Evolutionary conservation across 1,139 yeast genomes (phyloP).

Genomic region (Yamadazyma sp.): DNA sequence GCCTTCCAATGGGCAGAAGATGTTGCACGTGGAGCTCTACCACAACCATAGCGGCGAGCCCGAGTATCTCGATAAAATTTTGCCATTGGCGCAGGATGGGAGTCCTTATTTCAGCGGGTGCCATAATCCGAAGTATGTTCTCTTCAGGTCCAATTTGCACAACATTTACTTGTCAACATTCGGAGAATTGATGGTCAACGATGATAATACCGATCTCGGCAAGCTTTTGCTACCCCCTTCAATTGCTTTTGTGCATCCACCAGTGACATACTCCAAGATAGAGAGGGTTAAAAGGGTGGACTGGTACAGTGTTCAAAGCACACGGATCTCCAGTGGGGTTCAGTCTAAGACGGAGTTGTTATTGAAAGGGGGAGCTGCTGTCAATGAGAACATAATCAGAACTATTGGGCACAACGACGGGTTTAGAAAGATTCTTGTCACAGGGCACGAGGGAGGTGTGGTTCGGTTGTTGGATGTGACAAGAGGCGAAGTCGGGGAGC

Average conservation of each 20-base stretch:
- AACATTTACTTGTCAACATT: constrained; percentile 33
- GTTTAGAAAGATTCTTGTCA: constrained; percentile 59
- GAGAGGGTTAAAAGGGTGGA: constrained; percentile 59
- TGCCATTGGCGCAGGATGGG: constrained; percentile 34
- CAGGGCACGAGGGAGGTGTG: constrained; percentile 83
- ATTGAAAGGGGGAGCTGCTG: constrained; percentile 74
- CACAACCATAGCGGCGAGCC: constrained; percentile 12
- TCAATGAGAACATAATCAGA: constrained; percentile 30
- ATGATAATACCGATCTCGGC: constrained; percentile 55
- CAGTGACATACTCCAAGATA: constrained; percentile 57
- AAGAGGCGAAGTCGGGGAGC: constrained; percentile 68
- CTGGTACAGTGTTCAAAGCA: constrained; percentile 73
- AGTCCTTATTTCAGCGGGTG: constrained; percentile 68
- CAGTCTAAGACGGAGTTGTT: constrained; percentile 40
- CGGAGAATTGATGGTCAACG: constrained; percentile 31
- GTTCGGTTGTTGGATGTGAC: constrained; percentile 83
- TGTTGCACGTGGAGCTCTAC: constrained; percentile 30
- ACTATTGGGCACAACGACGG: constrained; percentile 58
- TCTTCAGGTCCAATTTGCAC: constrained; percentile 62
- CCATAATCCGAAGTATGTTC: constrained; percentile 63
- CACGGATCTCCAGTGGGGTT: constrained; percentile 35
- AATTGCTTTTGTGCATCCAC: constrained; percentile 75
- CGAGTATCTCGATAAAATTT: constrained; percentile 28
- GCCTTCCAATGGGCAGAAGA: constrained; percentile 50
- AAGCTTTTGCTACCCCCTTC: constrained; percentile 76